Evolutionary conservation across 1,139 yeast species (phyloP), one percentile per base, ranked within the genome.

Genomic region (Yarrowia galli): DNA sequence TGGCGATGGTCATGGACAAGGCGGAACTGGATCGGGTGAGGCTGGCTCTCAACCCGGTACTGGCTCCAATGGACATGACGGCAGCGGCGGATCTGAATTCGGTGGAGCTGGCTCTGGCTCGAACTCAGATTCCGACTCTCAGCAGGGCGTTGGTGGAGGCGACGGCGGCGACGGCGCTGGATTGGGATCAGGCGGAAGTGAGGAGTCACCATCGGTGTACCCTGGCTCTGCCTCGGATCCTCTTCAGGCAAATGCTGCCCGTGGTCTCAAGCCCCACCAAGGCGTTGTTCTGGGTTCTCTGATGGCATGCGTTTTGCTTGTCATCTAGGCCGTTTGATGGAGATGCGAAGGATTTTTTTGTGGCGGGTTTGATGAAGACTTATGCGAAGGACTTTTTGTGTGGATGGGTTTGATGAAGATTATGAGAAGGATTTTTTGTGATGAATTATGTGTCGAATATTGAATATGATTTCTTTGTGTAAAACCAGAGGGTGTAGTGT

Each of bases 401-500:
- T 18, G n/a, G 25, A 18, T 40, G 18, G n/a, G 4, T 23, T 46
- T 49, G 35, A 49, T 32, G 54, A 49, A 32, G 54, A 32, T 32
- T 49, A n/a, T 25, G 56, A 6, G 56, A 49, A 49, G 56, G 56
- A 18, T 13, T 49, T 49, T 49, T 35, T 49, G 12, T 18, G 25
- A 18, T n/a, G 40, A n/a, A 32, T 28, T 7, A 35, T 28, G 38
- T 25, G 23, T 28, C 18, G 53, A 48, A 28, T 48, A n/a, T 28
- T 25, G 38, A 49, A 49, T 49, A 18, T 32, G 43, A 49, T 49
- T 49, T 28, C 10, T 9, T 48, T 49, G 54, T 18, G 36, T 49
- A 32, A 18, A 28, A 40, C 20, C 43, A 40, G 43, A n/a, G 43
- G 8, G 43, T 28, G n/a, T n/a, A n/a, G n/a, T n/a, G n/a, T 16